Percentiles rank a stretch among this genome's conserved stretches.
These are phyloP conservation scores for Salvia sclarea DNA, from an alignment of 305 asterid species.

Conservation along the genomic window DNA sequence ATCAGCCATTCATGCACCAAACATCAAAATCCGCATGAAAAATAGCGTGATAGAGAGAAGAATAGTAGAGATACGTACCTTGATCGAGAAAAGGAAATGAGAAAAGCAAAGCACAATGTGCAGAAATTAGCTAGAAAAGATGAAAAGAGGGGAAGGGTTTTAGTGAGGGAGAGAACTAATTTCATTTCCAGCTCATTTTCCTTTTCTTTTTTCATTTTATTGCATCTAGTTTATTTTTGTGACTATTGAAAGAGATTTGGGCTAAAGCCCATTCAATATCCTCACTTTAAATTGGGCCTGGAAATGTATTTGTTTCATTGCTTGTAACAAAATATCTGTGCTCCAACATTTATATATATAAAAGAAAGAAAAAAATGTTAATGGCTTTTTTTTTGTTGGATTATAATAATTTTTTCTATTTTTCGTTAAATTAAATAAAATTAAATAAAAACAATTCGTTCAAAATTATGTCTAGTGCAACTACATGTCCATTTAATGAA, in stretches of 20 bases:
- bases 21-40: neutral
- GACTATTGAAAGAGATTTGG: neutral
- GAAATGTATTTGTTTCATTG: neutral
- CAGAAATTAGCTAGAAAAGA: conserved; percentile 3
- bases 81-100: neutral
- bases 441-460: too few species aligned
- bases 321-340: neutral
- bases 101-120: conserved; percentile 4
- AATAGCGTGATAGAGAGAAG: neutral
- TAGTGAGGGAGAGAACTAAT: conserved; percentile 22
- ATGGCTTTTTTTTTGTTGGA: too few species aligned
- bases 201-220: neutral
- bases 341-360: too few species aligned
- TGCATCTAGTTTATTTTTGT: neutral
- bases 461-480: too few species aligned
- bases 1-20: neutral
- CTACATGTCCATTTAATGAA: too few species aligned
- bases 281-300: neutral
- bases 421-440: too few species aligned
- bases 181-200: neutral
- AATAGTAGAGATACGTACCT: conserved; percentile 34
- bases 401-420: too few species aligned
- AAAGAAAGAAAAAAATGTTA: too few species aligned
- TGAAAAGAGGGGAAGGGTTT: conserved; percentile 30
- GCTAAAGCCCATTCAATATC: neutral